Percentiles rank a stretch among this genome's conserved stretches.
phyloP scores from a whole-genome alignment of 345 rosid species.

The Syzygium jambos region DNA sequence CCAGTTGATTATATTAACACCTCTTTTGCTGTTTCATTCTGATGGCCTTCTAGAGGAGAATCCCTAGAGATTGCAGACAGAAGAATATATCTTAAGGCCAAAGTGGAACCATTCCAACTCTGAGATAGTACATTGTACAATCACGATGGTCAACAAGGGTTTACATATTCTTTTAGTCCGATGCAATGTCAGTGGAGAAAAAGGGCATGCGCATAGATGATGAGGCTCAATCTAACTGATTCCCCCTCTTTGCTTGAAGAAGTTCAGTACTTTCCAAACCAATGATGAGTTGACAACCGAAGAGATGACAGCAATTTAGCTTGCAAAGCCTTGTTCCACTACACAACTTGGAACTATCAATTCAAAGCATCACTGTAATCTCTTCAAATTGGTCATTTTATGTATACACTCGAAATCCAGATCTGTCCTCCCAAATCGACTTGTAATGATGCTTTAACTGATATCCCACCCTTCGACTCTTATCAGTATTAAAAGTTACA shows the following conservation, averaged over 20 bases:
- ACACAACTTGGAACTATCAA: not conserved
- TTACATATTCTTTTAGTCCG: not conserved
- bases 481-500: not conserved
- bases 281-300: not conserved
- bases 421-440: not conserved
- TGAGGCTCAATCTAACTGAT: not conserved
- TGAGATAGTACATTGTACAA: not conserved
- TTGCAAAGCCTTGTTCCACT: not conserved
- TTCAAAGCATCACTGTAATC: not conserved
- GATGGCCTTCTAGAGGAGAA: not conserved
- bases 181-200: not conserved
- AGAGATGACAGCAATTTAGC: not conserved
- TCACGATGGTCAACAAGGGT: not conserved
- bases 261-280: not conserved
- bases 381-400: not conserved
- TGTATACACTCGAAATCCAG: not conserved
- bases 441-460: not conserved
- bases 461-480: not conserved
- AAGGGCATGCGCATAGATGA: not conserved
- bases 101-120: not conserved
- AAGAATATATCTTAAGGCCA: not conserved
- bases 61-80: not conserved
- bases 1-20: not conserved
- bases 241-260: not conserved
- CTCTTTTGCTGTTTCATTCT: not conserved